Conservation (phyloP, 768 basidiomycete genomes). For the Pleurotus djamor region DNA sequence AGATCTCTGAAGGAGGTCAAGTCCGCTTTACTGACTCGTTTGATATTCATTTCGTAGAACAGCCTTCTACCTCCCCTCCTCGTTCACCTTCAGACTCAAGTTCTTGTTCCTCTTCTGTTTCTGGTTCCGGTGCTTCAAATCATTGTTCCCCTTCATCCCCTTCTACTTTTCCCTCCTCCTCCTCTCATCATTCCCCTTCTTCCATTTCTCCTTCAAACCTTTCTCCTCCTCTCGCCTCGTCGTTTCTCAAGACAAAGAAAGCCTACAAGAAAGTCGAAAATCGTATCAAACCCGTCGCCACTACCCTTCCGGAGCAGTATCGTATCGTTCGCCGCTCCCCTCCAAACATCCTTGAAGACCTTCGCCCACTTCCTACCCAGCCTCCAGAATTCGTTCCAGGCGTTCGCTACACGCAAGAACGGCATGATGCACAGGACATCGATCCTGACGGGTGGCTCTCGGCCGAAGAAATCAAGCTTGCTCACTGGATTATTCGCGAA, state of each 20-base stretch:
- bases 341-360: constrained; percentile 18
- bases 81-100: background rate
- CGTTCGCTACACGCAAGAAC: constrained; percentile 17
- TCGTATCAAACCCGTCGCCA: constrained; percentile 9
- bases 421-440: constrained; percentile 14
- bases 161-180: no score
- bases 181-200: background rate
- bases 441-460: constrained; percentile 16
- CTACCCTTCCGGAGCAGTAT: constrained; percentile 20
- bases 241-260: background rate
- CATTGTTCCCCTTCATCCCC: no score
- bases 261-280: constrained; percentile 9
- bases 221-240: background rate
- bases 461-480: constrained; percentile 23
- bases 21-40: no score
- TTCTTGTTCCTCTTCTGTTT: background rate
- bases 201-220: background rate
- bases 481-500: constrained; percentile 15
- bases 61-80: no score
- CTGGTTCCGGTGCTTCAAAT: background rate
- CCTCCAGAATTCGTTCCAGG: constrained; percentile 19
- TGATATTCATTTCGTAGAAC: no score
- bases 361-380: constrained; percentile 14
- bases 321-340: constrained; percentile 15
- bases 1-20: no score